A percentile compares a stretch with the other conserved stretches of the same genome.
phyloP scores from a whole-genome alignment of 2,329 filamentous ascomycete species.

The Epichloe sp. region DNA sequence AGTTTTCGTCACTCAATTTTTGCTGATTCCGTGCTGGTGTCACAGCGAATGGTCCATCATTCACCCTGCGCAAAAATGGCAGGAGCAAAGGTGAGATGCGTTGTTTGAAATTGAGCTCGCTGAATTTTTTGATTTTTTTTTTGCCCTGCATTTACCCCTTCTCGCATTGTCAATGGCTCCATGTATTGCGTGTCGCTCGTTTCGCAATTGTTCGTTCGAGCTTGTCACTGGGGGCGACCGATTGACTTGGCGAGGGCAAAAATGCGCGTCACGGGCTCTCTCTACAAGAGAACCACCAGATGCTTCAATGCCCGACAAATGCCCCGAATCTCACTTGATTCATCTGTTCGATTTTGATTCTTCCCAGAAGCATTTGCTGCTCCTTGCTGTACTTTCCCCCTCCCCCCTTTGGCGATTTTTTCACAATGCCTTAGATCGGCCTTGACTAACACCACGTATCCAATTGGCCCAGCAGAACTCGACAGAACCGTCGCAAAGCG shows the following conservation, averaged over 20 bases:
- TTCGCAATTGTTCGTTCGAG: background rate
- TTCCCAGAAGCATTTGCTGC: background rate
- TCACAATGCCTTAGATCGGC: background rate
- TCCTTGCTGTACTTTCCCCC: no score
- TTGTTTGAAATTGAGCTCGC: background rate
- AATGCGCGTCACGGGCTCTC: no score
- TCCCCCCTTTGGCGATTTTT: background rate
- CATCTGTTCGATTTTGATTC: background rate
- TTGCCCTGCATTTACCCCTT: background rate
- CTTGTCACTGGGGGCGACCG: constrained; percentile 2
- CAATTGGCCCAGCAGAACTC: constrained; percentile 3
- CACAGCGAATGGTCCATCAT: background rate
- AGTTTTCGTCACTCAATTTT: background rate
- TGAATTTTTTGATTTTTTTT: background rate
- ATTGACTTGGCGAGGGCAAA: background rate
- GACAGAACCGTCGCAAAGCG: constrained; percentile 13
- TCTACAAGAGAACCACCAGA: background rate
- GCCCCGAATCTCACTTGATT: background rate
- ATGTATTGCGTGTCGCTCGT: background rate
- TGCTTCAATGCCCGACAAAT: background rate
- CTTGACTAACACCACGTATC: background rate
- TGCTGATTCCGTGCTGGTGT: constrained; percentile 1
- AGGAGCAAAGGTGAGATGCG: constrained; percentile 9
- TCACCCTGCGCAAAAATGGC: constrained; percentile 8
- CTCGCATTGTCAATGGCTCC: background rate